These are phyloP conservation scores for Odonthalia washingtoniensis DNA, from an alignment of 31 red algal genomes.

Conservation along the genomic window DNA sequence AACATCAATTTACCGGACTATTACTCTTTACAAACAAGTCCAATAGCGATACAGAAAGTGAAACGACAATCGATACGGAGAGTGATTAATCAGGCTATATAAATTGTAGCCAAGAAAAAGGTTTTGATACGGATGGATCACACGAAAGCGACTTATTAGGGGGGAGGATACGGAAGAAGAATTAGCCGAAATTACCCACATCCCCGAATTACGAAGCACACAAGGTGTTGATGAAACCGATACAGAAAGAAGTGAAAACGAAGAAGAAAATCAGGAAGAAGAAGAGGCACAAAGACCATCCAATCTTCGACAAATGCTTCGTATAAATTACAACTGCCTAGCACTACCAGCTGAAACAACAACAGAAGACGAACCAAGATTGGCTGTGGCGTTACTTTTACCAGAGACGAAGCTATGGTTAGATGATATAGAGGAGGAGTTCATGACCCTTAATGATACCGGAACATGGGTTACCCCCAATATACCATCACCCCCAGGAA, in stretches of 20 bases:
- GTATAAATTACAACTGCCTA: too few relatives aligned
- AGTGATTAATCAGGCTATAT: too few relatives aligned
- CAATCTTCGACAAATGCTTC: too few relatives aligned
- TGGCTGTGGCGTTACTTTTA: conserved; percentile 4
- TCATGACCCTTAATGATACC: conserved; percentile 7
- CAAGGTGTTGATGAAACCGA: background rate
- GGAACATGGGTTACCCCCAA: conserved; percentile 2
- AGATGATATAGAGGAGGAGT: conserved; percentile 25
- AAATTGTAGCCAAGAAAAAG: background rate
- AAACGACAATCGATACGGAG: background rate
- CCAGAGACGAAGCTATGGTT: conserved; percentile 21
- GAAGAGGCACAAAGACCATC: too few relatives aligned
- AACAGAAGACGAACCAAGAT: conserved; percentile 6
- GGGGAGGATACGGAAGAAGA: too few relatives aligned
- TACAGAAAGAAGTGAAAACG: background rate
- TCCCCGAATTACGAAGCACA: background rate
- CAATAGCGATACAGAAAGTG: too few relatives aligned
- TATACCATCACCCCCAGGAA: background rate
- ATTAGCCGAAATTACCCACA: background rate
- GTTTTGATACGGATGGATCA: background rate
- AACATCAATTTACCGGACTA: conserved; percentile 16
- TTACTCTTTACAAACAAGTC: background rate
- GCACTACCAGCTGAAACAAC: conserved; percentile 7
- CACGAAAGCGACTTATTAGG: too few relatives aligned
- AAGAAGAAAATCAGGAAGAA: too few relatives aligned